Evolutionary conservation across 805 yeast species (phyloP).

Genomic region (Huiozyma sinensis): DNA sequence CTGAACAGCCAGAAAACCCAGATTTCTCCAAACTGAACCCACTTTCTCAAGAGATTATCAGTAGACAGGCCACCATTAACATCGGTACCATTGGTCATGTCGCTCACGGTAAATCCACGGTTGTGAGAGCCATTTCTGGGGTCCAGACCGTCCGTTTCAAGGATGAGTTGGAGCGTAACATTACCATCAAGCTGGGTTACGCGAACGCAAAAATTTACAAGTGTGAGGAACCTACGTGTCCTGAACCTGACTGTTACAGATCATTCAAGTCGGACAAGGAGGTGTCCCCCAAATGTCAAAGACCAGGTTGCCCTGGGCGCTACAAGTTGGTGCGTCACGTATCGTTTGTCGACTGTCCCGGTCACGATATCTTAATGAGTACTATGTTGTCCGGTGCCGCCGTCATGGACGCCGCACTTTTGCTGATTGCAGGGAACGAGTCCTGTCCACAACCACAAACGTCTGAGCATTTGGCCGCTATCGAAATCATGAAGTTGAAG

Average conservation of each 20-base stretch:
- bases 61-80: constrained; percentile 97
- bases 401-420: constrained; percentile 97
- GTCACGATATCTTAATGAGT: constrained; percentile 99
- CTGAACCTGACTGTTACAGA: constrained; percentile 90
- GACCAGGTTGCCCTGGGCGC: constrained; percentile 82
- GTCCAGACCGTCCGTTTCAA: constrained; percentile 98
- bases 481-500: constrained; percentile 96
- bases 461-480: constrained; percentile 97
- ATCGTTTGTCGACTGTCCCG: constrained; percentile 98
- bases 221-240: constrained; percentile 76
- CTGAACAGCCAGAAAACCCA: constrained; percentile 88
- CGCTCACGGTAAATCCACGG: constrained; percentile 91
- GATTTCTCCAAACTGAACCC: constrained; percentile 78
- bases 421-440: constrained; percentile 96
- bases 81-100: constrained; percentile 97
- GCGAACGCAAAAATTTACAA: constrained; percentile 98
- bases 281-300: constrained; percentile 83
- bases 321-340: constrained; percentile 90
- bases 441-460: constrained; percentile 99
- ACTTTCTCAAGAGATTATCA: constrained; percentile 86
- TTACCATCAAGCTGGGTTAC: constrained; percentile 95
- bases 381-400: constrained; percentile 99
- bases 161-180: constrained; percentile 97
- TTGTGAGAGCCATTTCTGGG: constrained; percentile 92
- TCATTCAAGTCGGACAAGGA: constrained; percentile 93